Evolutionary conservation across 2,329 filamentous ascomycete species (phyloP).

Genomic region (Fusarium equiseti): DNA sequence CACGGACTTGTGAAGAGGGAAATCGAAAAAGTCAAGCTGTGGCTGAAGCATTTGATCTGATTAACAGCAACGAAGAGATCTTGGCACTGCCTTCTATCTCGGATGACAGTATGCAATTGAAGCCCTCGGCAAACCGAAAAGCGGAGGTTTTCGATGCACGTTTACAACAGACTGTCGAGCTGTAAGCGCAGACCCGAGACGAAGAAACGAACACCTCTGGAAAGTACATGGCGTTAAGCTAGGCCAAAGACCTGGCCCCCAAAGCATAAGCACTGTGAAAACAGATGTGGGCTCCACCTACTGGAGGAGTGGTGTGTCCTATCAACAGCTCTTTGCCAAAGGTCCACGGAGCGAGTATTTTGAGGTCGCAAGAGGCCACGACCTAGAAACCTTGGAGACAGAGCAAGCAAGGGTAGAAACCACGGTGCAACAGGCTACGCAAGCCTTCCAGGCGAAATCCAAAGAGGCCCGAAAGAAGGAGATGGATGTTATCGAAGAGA

Average conservation of each 20-base stretch:
- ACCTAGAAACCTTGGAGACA: not conserved
- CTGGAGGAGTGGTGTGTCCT: slow-evolving; percentile 1
- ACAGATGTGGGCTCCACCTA: not conserved
- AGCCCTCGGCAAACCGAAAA: not conserved
- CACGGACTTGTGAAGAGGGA: not conserved
- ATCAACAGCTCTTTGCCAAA: slow-evolving; percentile 5
- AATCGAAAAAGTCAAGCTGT: not conserved
- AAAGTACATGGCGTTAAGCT: not conserved
- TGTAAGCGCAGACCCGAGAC: not conserved
- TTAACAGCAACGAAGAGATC: slow-evolving; percentile 2
- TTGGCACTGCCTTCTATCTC: not conserved
- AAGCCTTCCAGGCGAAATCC: slow-evolving; percentile 9
- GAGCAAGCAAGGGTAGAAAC: not conserved
- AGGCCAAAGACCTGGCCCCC: not conserved
- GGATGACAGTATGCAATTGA: not conserved
- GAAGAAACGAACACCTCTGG: not conserved
- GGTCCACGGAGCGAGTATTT: not conserved
- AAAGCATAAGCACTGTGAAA: not conserved
- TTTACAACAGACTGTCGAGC: not conserved
- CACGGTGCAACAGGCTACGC: not conserved
- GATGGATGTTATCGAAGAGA: slow-evolving; percentile 8
- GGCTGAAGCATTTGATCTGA: slow-evolving; percentile 1
- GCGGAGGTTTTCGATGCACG: slow-evolving; percentile 1
- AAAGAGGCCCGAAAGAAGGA: slow-evolving; percentile 12
- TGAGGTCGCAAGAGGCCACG: not conserved